Evolutionary conservation across 345 rosid genomes (phyloP).

Genomic region (Murraya paniculata): DNA sequence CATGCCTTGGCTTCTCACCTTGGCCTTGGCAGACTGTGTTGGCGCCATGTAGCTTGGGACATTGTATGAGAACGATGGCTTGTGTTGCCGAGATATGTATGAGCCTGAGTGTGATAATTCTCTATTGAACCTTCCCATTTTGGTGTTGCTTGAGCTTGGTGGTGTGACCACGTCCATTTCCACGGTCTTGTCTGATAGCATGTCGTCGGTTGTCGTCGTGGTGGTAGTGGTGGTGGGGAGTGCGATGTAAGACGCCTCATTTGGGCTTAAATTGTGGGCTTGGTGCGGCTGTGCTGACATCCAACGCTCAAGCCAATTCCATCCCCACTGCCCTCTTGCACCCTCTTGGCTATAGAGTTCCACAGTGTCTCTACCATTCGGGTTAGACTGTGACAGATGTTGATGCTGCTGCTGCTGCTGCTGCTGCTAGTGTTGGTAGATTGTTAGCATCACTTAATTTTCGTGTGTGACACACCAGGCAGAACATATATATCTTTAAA

Average conservation of each 20-base stretch:
- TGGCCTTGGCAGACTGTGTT: slow-evolving; percentile 88
- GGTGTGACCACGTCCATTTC: slow-evolving; percentile 66
- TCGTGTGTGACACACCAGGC: too few relatives aligned
- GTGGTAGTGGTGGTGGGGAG: slow-evolving; percentile 38
- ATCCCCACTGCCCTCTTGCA: slow-evolving; percentile 69
- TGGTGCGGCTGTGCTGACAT: slow-evolving; percentile 78
- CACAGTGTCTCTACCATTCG: slow-evolving; percentile 26
- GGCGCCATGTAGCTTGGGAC: slow-evolving; percentile 89
- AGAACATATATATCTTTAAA: not conserved
- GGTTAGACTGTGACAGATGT: slow-evolving; percentile 22
- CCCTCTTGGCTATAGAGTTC: slow-evolving; percentile 37
- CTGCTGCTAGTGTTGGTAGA: not conserved
- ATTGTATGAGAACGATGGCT: slow-evolving; percentile 30
- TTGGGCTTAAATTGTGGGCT: slow-evolving; percentile 35
- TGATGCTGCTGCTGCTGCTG: slow-evolving; percentile 32
- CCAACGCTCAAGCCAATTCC: slow-evolving; percentile 97
- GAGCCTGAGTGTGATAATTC: slow-evolving; percentile 33
- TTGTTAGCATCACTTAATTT: not conserved
- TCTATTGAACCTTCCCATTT: slow-evolving; percentile 20
- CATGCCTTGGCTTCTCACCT: slow-evolving; percentile 49
- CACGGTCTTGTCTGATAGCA: slow-evolving; percentile 72
- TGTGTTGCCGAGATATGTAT: slow-evolving; percentile 34
- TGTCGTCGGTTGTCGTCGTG: slow-evolving; percentile 47
- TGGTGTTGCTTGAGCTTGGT: slow-evolving; percentile 20
- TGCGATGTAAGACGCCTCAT: slow-evolving; percentile 52